Evolutionary conservation across 129 eudicot species (phyloP), one percentile per base, ranked within the genome.

Genomic region (Chrysanthemum seticuspe): DNA sequence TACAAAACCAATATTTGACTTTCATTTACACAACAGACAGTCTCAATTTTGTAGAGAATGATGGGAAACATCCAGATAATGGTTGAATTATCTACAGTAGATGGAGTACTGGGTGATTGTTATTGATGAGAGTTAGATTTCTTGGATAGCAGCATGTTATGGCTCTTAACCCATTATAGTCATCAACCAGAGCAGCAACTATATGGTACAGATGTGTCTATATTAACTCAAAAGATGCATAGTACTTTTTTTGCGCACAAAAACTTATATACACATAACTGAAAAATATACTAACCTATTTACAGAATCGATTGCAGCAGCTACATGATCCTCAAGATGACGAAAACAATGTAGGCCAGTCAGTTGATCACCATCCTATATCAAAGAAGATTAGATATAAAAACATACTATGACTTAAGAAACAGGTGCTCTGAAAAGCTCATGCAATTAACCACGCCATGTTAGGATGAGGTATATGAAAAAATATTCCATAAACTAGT

Each of bases 341-440:
- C 97, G 99, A 82, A 94, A 94, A 79, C 99, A 94, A 74, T 94
- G 99, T 72, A 94, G 80, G 80, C 97, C 99, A 29, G 95, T 86
- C 78, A 94, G 79, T 79, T 94, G 96, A 67, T 90, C 91, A 11
- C 96, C 96, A 59, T 83, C 96, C 99, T 88, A 62, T 65, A 65
- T 71, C 61, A 51, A 72, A 36, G n/a, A 69, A 53, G 27, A 15
- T 61, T 31, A 47, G 21, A 62, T 69, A 57, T 25, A 61, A 48
- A 62, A 67, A 65, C 14, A 57, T 45, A 49, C 34, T 36, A 13
- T 59, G 29, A 70, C 47, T 61, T 58, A 70, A 61, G 48, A 40
- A n/a, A 45, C 48, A 27, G 69, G 3, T 31, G 60, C 67, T 61
- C 23, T 69, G 53, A 14, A 67, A 76, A 61, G 56, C 40, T 23